phyloP scores from a whole-genome alignment of 2,329 filamentous ascomycete genomes.

The Immersiporthe knoxdaviesiana region DNA sequence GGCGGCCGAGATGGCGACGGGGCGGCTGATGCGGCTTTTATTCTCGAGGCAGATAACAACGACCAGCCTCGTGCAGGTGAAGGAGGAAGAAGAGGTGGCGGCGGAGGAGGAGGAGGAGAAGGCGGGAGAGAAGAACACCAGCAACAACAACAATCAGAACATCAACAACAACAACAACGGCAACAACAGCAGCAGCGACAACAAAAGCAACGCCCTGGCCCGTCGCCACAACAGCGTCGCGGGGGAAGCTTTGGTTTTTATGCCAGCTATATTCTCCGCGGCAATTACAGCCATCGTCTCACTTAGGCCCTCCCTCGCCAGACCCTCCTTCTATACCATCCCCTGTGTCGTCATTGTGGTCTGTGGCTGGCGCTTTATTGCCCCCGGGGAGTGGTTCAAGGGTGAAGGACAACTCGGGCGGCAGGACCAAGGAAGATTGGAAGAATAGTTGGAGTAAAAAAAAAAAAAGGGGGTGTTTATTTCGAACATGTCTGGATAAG shows the following conservation, averaged over 20 bases:
- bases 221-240: constrained; percentile 35
- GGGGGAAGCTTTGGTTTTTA: constrained; percentile 35
- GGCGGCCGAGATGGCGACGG: constrained; percentile 30
- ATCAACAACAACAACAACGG: not conserved
- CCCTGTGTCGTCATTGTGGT: constrained; percentile 16
- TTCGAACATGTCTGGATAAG: not conserved
- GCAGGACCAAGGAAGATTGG: not conserved
- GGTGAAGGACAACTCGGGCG: not conserved
- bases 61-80: not conserved
- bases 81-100: not conserved
- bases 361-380: constrained; percentile 14
- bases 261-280: constrained; percentile 37
- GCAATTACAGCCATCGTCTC: constrained; percentile 35
- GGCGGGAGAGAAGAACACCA: not conserved
- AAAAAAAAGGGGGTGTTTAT: not conserved
- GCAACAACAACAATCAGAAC: not conserved
- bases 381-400: constrained; percentile 7
- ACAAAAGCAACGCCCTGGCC: constrained; percentile 2
- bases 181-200: not conserved
- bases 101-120: not conserved
- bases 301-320: constrained; percentile 20
- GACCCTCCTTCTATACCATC: constrained; percentile 13
- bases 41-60: constrained; percentile 1
- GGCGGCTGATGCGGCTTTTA: constrained; percentile 12
- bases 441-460: not conserved